A percentile compares a stretch with the other conserved stretches of the same genome.
Evolutionary conservation across 164 flowering plant species (phyloP).

Genomic region (Dillenia suffruticosa): DNA sequence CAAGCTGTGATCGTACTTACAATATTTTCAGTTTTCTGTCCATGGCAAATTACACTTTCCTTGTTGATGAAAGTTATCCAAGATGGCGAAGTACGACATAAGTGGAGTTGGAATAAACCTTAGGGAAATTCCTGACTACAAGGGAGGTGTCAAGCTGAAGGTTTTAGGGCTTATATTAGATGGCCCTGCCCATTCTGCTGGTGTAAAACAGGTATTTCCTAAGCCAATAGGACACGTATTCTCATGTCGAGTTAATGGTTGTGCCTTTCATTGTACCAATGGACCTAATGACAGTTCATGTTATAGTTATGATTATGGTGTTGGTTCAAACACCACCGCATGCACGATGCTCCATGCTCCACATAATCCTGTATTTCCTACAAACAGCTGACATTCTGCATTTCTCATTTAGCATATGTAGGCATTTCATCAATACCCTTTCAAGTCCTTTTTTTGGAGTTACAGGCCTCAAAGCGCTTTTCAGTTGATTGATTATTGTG

Average conservation of each 20-base stretch:
- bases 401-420: too few species aligned
- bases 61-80: conserved; percentile 67
- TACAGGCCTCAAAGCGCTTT: too few species aligned
- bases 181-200: conserved; percentile 91
- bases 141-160: conserved; percentile 66
- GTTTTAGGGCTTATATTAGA: conserved; percentile 83
- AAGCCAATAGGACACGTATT: neutral
- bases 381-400: too few species aligned
- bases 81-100: conserved; percentile 95
- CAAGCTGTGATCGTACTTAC: conserved; percentile 18
- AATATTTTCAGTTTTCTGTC: conserved; percentile 34
- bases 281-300: too few species aligned
- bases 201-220: conserved; percentile 77
- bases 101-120: conserved; percentile 93
- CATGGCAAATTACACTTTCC: conserved; percentile 34
- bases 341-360: too few species aligned
- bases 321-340: too few species aligned
- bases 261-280: conserved; percentile 3
- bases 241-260: neutral
- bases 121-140: conserved; percentile 70
- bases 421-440: too few species aligned
- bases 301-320: too few species aligned
- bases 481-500: too few species aligned
- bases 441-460: too few species aligned
- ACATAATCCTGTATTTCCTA: too few species aligned